Evolutionary conservation across 2,329 filamentous ascomycete genomes (phyloP), one percentile per base, ranked within the genome.

Genomic region (Nakataea oryzae): DNA sequence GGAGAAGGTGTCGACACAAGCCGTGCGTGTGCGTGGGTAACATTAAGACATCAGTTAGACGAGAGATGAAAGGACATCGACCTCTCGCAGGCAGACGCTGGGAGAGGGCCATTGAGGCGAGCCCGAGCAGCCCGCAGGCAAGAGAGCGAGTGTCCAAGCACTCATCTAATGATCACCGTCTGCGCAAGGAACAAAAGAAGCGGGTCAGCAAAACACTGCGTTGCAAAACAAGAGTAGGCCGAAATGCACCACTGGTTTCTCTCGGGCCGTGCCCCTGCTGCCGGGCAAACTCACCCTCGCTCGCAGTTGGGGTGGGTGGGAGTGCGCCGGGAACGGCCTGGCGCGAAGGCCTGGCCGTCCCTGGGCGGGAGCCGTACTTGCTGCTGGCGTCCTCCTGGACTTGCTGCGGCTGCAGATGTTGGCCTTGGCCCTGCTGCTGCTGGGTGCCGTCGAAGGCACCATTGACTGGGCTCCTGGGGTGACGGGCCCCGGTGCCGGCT

Each of bases 261-360:
- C 13, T 41, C 30, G 2, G 9, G 2, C 24, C 11, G 21, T 24
- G 9, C 7, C 24, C 24, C 41, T 24, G 21, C 41, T 3, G 7
- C 34, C 41, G 21, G 41, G 41, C 41, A 73, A 80, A 81, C 79
- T 84, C 80, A 85, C 82, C 82, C 83, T 86, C 83, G 76, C 82
- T 85, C 73, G 79, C 81, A 67, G 81, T 81, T 59, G 83, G 83
- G 60, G 82, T 85, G 62, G 82, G 82, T 69, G 82, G 83, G 79
- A 85, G 82, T 67, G 81, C 81, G 64, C 82, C 83, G 65, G 81
- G 82, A 63, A 80, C 79, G 29, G 74, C 76, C 76, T 80, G 74
- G 73, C 75, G 72, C 75, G 75, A 70, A 71, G 79, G 73, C 72
- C 81, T 72, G 57, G 78, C 77, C 63, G 81, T 84, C 67, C 81